A percentile compares a stretch with the other conserved stretches of the same genome.
phyloP scores from a whole-genome alignment of 2,329 filamentous ascomycete species.

The Alternaria brassicicola region DNA sequence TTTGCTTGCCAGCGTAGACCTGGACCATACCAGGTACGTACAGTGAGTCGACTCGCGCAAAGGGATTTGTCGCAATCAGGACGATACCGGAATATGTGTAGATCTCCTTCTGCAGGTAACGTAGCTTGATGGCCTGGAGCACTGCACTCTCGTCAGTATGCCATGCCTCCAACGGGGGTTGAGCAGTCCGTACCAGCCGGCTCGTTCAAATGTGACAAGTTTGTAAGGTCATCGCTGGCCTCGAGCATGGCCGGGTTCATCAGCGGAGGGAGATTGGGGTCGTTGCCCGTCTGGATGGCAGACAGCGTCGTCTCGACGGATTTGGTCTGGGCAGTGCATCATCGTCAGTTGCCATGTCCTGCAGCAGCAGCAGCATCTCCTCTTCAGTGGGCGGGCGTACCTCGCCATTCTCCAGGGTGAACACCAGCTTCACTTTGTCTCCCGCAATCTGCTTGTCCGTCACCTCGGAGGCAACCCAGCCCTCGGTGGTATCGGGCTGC shows the following conservation, averaged over 20 bases:
- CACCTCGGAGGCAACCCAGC: conserved; percentile 97
- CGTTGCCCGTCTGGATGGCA: conserved; percentile 77
- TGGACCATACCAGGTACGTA: conserved; percentile 99
- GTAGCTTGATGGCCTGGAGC: conserved; percentile 93
- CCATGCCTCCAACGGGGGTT: conserved; percentile 7
- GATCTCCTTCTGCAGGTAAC: conserved; percentile 98
- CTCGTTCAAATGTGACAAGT: conserved; percentile 96
- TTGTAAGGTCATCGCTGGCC: conserved; percentile 97
- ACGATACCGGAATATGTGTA: conserved; percentile 99
- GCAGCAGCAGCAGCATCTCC: background rate
- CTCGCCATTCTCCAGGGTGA: conserved; percentile 91
- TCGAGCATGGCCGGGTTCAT: conserved; percentile 99
- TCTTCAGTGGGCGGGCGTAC: conserved; percentile 57
- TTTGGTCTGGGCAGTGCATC: conserved; percentile 66
- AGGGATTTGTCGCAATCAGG: conserved; percentile 97
- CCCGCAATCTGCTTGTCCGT: conserved; percentile 82
- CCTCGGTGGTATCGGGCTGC: conserved; percentile 95
- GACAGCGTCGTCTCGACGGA: conserved; percentile 76
- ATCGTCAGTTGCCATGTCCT: conserved; percentile 17
- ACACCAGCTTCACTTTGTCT: conserved; percentile 84
- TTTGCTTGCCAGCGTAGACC: conserved; percentile 95
- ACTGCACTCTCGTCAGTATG: conserved; percentile 62
- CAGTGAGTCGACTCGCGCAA: conserved; percentile 94
- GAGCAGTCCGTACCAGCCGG: conserved; percentile 74
- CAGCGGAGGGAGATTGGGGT: conserved; percentile 81